phyloP scores from a whole-genome alignment of 768 basidiomycete species.

The Psilocybe sp. region DNA sequence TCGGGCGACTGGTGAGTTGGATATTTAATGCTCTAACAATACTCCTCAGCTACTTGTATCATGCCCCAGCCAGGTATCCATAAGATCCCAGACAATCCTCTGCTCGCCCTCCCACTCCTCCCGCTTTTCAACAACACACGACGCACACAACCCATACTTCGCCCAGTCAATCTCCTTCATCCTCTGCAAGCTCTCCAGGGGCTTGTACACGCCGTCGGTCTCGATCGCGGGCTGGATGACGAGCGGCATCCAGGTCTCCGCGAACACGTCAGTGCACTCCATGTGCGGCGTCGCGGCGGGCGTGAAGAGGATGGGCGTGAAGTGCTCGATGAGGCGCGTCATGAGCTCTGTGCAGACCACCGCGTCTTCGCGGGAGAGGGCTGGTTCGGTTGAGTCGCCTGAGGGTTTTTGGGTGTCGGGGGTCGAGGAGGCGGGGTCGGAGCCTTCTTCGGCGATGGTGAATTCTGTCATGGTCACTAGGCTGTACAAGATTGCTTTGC shows the following conservation, averaged over 20 bases:
- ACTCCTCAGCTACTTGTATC: neutral
- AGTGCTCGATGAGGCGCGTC: slow-evolving; percentile 56
- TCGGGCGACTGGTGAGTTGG: too few relatives aligned
- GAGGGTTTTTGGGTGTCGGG: neutral
- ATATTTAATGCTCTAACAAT: too few relatives aligned
- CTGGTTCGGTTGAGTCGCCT: slow-evolving; percentile 7
- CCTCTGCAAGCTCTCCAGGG: slow-evolving; percentile 65
- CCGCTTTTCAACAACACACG: slow-evolving; percentile 56
- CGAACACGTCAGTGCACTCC: slow-evolving; percentile 70
- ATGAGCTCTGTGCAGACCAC: slow-evolving; percentile 48
- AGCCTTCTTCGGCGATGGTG: slow-evolving; percentile 32
- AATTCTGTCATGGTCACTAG: slow-evolving; percentile 59
- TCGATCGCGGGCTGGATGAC: slow-evolving; percentile 69
- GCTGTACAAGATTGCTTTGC: slow-evolving; percentile 63
- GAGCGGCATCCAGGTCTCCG: slow-evolving; percentile 67
- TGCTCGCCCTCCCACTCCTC: slow-evolving; percentile 69
- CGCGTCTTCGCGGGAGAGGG: slow-evolving; percentile 11
- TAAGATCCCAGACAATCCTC: slow-evolving; percentile 51
- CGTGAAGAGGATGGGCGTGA: slow-evolving; percentile 73
- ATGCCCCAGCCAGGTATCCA: slow-evolving; percentile 57
- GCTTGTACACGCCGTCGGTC: slow-evolving; percentile 62
- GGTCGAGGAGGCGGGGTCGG: slow-evolving; percentile 6
- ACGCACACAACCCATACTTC: slow-evolving; percentile 51
- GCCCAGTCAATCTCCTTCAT: slow-evolving; percentile 62
- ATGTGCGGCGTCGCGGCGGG: slow-evolving; percentile 68